Evolutionary conservation across 2,329 filamentous ascomycete genomes (phyloP).

Genomic region (Didymella lethalis): DNA sequence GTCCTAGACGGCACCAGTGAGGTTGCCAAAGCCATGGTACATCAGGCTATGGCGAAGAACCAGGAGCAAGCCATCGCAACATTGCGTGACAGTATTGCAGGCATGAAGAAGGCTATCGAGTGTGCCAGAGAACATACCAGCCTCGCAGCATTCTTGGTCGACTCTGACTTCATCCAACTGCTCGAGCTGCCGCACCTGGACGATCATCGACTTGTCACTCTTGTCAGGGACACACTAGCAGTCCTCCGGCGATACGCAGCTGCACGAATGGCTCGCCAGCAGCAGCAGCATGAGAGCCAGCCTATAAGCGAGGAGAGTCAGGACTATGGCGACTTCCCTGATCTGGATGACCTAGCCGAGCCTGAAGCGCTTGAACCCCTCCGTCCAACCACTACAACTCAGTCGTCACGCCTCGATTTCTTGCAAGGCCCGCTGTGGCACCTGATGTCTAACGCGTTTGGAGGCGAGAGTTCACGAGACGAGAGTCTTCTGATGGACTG

Average conservation of each 20-base stretch:
- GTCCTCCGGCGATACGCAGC: conserved; percentile 55
- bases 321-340: conserved; percentile 68
- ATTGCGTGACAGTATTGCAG: conserved; percentile 60
- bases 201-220: conserved; percentile 53
- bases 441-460: conserved; percentile 68
- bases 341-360: conserved; percentile 58
- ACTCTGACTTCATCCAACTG: conserved; percentile 55
- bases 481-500: conserved; percentile 61
- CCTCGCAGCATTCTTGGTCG: conserved; percentile 55
- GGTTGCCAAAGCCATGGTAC: conserved; percentile 58
- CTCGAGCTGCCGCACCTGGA: conserved; percentile 63
- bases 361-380: conserved; percentile 25
- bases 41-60: conserved; percentile 63
- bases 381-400: conserved; percentile 1
- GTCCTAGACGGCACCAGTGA: conserved; percentile 46
- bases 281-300: conserved; percentile 42
- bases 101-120: conserved; percentile 60
- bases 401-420: conserved; percentile 45
- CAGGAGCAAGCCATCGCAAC: conserved; percentile 65
- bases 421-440: conserved; percentile 61
- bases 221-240: conserved; percentile 60
- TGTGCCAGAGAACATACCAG: conserved; percentile 51
- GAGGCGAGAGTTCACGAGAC: conserved; percentile 62
- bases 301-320: conserved; percentile 66
- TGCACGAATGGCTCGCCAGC: conserved; percentile 18